Percentiles rank a stretch among this genome's conserved stretches.
phyloP scores from a whole-genome alignment of 306 rosid species.

The Vigna unguiculata region DNA sequence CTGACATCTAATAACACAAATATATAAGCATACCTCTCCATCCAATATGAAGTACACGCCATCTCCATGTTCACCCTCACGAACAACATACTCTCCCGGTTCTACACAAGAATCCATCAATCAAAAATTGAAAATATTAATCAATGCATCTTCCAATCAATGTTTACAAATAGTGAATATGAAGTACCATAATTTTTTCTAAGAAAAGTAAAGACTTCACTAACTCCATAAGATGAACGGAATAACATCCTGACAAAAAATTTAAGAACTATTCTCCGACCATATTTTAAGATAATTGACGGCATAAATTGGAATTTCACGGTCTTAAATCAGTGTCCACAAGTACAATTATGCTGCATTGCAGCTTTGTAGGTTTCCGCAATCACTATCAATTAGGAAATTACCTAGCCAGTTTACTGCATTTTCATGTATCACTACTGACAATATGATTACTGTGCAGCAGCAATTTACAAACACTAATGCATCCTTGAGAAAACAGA shows the following conservation, averaged over 20 bases:
- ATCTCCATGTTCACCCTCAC: slow-evolving; percentile 77
- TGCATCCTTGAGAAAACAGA: not conserved
- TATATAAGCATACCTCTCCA: slow-evolving; percentile 74
- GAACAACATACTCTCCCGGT: slow-evolving; percentile 69
- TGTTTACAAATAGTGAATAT: slow-evolving; percentile 13
- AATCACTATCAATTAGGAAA: not conserved
- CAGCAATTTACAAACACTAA: not conserved
- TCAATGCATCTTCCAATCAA: slow-evolving; percentile 11
- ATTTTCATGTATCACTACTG: not conserved
- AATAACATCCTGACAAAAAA: not conserved
- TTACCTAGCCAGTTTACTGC: not conserved
- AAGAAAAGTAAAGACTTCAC: not conserved
- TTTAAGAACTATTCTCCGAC: not conserved
- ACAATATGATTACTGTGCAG: not conserved
- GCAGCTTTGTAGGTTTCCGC: not conserved
- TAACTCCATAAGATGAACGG: slow-evolving; percentile 18
- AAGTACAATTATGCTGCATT: not conserved
- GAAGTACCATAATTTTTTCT: not conserved
- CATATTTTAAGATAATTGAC: slow-evolving; percentile 24
- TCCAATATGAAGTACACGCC: slow-evolving; percentile 89
- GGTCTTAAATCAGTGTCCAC: not conserved
- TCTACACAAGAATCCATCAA: slow-evolving; percentile 54
- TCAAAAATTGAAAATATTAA: slow-evolving; percentile 29
- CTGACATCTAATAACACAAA: slow-evolving; percentile 8
- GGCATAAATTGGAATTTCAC: slow-evolving; percentile 13